Percentiles rank a stretch among this genome's conserved stretches.
Evolutionary conservation across 2,329 filamentous ascomycete genomes (phyloP).

Genomic region (Aspergillus felis): DNA sequence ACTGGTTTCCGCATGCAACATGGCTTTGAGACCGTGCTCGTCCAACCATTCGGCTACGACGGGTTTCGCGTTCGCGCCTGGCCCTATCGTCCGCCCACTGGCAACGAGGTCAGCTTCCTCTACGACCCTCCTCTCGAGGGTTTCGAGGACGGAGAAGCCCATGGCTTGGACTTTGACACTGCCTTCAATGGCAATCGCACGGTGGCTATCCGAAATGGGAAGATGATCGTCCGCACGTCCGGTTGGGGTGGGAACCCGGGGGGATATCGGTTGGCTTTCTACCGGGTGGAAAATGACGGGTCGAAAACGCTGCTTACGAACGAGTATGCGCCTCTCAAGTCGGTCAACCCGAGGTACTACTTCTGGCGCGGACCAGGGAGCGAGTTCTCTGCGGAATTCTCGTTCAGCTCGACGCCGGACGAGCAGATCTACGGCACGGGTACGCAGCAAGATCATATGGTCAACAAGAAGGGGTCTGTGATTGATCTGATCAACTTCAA

Average conservation of each 20-base stretch:
- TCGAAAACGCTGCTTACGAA: slow-evolving; percentile 35
- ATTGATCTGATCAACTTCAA: slow-evolving; percentile 63
- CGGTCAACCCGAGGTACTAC: slow-evolving; percentile 35
- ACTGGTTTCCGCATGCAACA: slow-evolving; percentile 32
- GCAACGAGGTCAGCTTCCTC: slow-evolving; percentile 35
- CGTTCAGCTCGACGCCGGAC: slow-evolving; percentile 31
- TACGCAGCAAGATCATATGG: slow-evolving; percentile 58
- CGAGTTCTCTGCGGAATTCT: slow-evolving; percentile 35
- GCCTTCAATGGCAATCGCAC: slow-evolving; percentile 28
- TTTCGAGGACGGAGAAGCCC: slow-evolving; percentile 28
- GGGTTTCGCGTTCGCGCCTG: slow-evolving; percentile 39
- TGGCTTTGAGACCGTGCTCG: slow-evolving; percentile 37
- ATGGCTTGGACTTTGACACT: slow-evolving; percentile 31
- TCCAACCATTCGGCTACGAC: slow-evolving; percentile 40
- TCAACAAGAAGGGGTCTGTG: slow-evolving; percentile 58
- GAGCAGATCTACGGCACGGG: slow-evolving; percentile 63
- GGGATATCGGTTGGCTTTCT: slow-evolving; percentile 34
- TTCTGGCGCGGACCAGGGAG: slow-evolving; percentile 31
- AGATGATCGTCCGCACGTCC: slow-evolving; percentile 32
- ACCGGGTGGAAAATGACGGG: slow-evolving; percentile 30
- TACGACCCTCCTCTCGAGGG: slow-evolving; percentile 40
- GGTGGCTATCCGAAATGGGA: slow-evolving; percentile 33
- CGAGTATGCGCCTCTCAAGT: slow-evolving; percentile 31
- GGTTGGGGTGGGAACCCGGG: slow-evolving; percentile 29
- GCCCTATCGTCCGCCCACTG: slow-evolving; percentile 33